Evolutionary conservation across 805 yeast species (phyloP).

Genomic region (Brettanomyces sp.): DNA sequence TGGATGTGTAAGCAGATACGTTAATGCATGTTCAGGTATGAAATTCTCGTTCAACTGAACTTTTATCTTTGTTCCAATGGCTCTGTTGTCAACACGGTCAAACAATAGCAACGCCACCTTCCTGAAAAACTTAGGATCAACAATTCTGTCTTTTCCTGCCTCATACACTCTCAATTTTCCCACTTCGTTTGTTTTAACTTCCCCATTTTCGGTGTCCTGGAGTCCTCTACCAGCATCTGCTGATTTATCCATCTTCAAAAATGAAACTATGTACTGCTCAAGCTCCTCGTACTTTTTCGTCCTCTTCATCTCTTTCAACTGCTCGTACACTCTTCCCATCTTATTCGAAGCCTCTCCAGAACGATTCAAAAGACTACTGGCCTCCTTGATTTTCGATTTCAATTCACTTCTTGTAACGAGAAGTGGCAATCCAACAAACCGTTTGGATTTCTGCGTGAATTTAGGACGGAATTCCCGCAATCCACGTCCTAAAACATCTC

Average conservation of each 20-base stretch:
- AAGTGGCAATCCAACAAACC: constrained; percentile 18
- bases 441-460: constrained; percentile 4
- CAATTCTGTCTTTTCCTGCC: constrained; percentile 54
- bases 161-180: constrained; percentile 38
- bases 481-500: constrained; percentile 63
- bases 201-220: neutral
- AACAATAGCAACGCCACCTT: constrained; percentile 29
- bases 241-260: constrained; percentile 16
- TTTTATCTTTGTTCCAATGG: neutral
- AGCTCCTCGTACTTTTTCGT: constrained; percentile 20
- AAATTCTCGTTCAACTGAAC: constrained; percentile 21
- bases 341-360: constrained; percentile 14
- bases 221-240: constrained; percentile 1
- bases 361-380: constrained; percentile 15
- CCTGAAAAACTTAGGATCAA: constrained; percentile 49
- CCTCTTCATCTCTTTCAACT: constrained; percentile 15
- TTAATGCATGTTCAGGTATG: constrained; percentile 49
- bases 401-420: constrained; percentile 12
- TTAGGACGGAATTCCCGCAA: constrained; percentile 16
- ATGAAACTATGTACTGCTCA: constrained; percentile 23
- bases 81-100: constrained; percentile 26
- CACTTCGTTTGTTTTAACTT: constrained; percentile 13
- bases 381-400: constrained; percentile 14
- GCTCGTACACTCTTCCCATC: constrained; percentile 19
- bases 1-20: constrained; percentile 81